These are phyloP conservation scores for Polychaeton citri DNA, from an alignment of 2,329 filamentous ascomycete genomes.

Conservation along the genomic window DNA sequence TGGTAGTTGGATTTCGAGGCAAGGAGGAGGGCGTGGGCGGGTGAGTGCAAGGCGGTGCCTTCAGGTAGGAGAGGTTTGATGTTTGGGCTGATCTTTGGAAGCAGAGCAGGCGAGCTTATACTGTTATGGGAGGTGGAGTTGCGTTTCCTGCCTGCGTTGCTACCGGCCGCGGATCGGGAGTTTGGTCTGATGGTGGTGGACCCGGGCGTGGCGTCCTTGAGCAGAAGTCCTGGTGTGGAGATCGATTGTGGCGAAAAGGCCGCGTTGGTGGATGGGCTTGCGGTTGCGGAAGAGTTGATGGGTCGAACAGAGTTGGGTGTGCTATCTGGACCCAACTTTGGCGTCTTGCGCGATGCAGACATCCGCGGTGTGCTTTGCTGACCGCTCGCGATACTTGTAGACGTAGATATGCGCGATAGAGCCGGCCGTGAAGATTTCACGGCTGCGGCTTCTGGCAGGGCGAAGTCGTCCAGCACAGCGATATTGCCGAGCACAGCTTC, in stretches of 20 bases:
- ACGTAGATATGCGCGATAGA: constrained; percentile 40
- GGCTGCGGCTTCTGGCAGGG: constrained; percentile 58
- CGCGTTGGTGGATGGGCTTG: too few relatives aligned
- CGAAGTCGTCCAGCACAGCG: constrained; percentile 43
- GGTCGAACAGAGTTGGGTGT: constrained; percentile 27
- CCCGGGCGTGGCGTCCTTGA: constrained; percentile 15
- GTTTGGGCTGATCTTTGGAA: constrained; percentile 82
- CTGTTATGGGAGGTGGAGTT: background rate
- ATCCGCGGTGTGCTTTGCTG: constrained; percentile 30
- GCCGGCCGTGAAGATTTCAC: constrained; percentile 4
- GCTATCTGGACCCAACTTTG: constrained; percentile 47
- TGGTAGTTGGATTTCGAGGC: constrained; percentile 97
- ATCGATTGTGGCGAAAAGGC: constrained; percentile 36
- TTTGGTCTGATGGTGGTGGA: background rate
- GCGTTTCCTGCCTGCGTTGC: constrained; percentile 48
- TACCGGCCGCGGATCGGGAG: background rate
- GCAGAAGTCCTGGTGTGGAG: constrained; percentile 18
- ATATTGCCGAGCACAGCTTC: background rate
- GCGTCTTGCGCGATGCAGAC: constrained; percentile 53
- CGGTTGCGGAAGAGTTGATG: constrained; percentile 34
- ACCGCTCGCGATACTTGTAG: background rate
- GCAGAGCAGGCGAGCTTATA: constrained; percentile 72
- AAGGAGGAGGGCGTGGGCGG: constrained; percentile 59
- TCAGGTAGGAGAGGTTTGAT: constrained; percentile 82
- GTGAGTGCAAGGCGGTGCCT: constrained; percentile 40